Conservation (phyloP, 495 filamentous ascomycete genomes). For the Podospora didyma region DNA sequence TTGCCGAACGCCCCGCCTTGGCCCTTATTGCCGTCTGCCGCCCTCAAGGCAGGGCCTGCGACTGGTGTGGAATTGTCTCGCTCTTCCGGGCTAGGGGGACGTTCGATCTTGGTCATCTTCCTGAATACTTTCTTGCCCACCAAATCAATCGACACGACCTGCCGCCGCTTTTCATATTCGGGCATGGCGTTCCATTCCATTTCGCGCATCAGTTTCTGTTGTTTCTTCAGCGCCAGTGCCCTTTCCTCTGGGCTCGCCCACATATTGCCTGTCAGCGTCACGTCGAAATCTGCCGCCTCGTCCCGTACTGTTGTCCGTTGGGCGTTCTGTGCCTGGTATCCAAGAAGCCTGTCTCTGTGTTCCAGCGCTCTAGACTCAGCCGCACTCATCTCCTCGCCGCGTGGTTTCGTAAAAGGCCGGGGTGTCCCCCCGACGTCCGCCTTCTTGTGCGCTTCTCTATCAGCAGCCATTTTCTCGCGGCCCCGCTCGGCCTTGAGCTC, state of each 20-base stretch:
- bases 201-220: constrained; percentile 82
- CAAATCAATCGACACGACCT: constrained; percentile 84
- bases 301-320: constrained; percentile 83
- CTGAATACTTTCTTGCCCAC: constrained; percentile 70
- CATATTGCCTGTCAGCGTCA: constrained; percentile 62
- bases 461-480: constrained; percentile 74
- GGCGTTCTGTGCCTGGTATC: constrained; percentile 86
- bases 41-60: constrained; percentile 1
- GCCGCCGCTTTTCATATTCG: constrained; percentile 87
- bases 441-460: constrained; percentile 60
- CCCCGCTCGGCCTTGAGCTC: constrained; percentile 82
- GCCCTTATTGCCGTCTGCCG: constrained; percentile 24
- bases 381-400: constrained; percentile 30
- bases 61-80: constrained; percentile 1
- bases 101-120: constrained; percentile 63
- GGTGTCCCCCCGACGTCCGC: constrained; percentile 57
- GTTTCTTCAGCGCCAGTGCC: constrained; percentile 79
- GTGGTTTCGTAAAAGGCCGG: constrained; percentile 45
- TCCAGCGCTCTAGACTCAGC: constrained; percentile 58
- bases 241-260: constrained; percentile 89
- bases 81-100: constrained; percentile 43
- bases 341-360: constrained; percentile 78
- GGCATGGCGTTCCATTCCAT: constrained; percentile 87
- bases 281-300: constrained; percentile 92
- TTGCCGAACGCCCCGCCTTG: constrained; percentile 62